Evolutionary conservation across 176 grass and related monocot species (phyloP), one percentile per base, ranked within the genome.

Genomic region (Alopecurus myosuroides): DNA sequence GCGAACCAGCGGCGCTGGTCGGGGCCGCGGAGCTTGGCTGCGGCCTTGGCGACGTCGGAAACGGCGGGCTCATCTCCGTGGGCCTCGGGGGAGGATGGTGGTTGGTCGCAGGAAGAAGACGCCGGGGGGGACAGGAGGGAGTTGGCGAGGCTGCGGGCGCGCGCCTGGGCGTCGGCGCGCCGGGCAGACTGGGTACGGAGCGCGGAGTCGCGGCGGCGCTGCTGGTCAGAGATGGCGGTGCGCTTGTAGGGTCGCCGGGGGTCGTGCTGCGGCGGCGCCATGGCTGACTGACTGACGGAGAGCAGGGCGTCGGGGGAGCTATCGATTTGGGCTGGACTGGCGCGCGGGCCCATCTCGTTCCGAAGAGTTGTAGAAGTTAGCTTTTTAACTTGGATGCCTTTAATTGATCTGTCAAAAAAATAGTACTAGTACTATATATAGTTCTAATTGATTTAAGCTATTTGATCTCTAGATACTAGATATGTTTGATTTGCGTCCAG

Each of bases 131-230:
- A 69, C 50, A 98, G 74, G 35, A 98, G 87, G 33, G 96, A 95
- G n/a, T 86, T 92, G 68, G 96, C 96, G 73, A 98, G 96, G 73
- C 86, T 82, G 55, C 96, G 93, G 29, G 96, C 96, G 53, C 93
- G 93, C 48, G 94, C 89, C 69, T 95, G 93, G 18, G 96, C 91
- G 37, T 98, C 96, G 30, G 93, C 87, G 30, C 96, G 96, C 80
- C 92, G 96, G 15, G 92, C 36, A 11, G 85, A 67, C 82, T 98
- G 96, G 33, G 78, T 89, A 53, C 82, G 88, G 49, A 98, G 89
- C 0, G 96, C 96, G n/a, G 92, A 25, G 80, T 95, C 93, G 31
- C 91, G 91, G 73, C 96, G 89, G 82, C 93, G 89, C 89, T 98
- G 93, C 91, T 98, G 96, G 83, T 98, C 96, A 17, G 96, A 98